A percentile compares a stretch with the other conserved stretches of the same genome.
phyloP scores from a whole-genome alignment of 148 eudicot species.

The Nepenthes gracilis region DNA sequence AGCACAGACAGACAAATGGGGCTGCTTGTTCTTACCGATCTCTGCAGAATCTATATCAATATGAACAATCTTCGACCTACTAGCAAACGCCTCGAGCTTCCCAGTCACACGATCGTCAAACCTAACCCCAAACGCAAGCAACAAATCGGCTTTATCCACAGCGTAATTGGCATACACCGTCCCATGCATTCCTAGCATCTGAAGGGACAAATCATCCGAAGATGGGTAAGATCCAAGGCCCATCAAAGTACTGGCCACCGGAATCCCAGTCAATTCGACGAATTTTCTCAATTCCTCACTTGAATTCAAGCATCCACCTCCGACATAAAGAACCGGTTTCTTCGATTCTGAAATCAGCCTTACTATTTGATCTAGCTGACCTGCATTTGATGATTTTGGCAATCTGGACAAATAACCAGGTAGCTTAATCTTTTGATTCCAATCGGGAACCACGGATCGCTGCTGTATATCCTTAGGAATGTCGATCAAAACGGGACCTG shows the following conservation, averaged over 20 bases:
- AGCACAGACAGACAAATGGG: slow-evolving; percentile 70
- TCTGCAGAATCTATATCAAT: slow-evolving; percentile 89
- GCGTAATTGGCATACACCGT: slow-evolving; percentile 64
- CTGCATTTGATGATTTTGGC: slow-evolving; percentile 29
- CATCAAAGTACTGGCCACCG: slow-evolving; percentile 61
- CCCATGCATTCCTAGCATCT: slow-evolving; percentile 74
- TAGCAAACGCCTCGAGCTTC: slow-evolving; percentile 19
- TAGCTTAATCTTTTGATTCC: slow-evolving; percentile 52
- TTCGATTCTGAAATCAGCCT: slow-evolving; percentile 59
- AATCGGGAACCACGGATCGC: slow-evolving; percentile 59
- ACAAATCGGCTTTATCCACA: slow-evolving; percentile 18
- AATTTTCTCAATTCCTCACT: slow-evolving; percentile 16
- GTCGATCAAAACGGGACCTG: slow-evolving; percentile 84
- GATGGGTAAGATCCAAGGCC: slow-evolving; percentile 45
- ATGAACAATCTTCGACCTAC: slow-evolving; percentile 81
- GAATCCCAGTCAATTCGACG: slow-evolving; percentile 54
- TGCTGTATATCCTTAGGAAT: slow-evolving; percentile 89
- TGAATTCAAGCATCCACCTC: slow-evolving; percentile 20
- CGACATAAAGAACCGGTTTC: slow-evolving; percentile 57
- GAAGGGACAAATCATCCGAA: slow-evolving; percentile 38
- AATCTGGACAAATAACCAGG: slow-evolving; percentile 62
- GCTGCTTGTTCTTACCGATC: slow-evolving; percentile 92
- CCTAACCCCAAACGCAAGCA: slow-evolving; percentile 20
- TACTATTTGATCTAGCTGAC: slow-evolving; percentile 51
- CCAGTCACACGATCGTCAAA: slow-evolving; percentile 27